Evolutionary conservation across 169 alveolate genomes (phyloP).

Genomic region (Plasmodium knowlesi): DNA sequence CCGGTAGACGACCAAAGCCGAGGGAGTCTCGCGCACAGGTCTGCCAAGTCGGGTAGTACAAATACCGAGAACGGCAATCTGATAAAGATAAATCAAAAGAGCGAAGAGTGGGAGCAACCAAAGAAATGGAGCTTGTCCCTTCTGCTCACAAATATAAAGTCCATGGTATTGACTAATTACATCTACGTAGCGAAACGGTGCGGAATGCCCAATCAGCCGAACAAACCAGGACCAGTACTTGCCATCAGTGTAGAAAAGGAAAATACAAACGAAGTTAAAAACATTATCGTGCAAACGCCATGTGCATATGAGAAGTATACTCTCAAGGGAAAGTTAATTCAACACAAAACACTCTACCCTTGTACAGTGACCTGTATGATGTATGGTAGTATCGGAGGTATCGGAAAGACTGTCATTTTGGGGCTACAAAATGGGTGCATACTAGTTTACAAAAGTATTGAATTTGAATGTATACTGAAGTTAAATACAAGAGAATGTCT

Average conservation of each 20-base stretch:
- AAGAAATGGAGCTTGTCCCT: slow-evolving; percentile 72
- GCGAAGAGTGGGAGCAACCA: slow-evolving; percentile 56
- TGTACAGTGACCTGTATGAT: slow-evolving; percentile 81
- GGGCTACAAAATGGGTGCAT: slow-evolving; percentile 85
- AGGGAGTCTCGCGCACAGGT: background rate
- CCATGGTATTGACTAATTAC: slow-evolving; percentile 46
- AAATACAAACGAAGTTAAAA: slow-evolving; percentile 4
- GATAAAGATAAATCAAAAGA: slow-evolving; percentile 42
- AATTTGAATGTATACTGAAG: slow-evolving; percentile 80
- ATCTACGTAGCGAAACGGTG: slow-evolving; percentile 69
- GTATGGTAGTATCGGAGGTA: slow-evolving; percentile 84
- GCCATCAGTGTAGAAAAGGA: slow-evolving; percentile 58
- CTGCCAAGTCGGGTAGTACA: background rate
- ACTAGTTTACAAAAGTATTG: slow-evolving; percentile 75
- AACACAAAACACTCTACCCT: slow-evolving; percentile 82
- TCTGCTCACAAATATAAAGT: slow-evolving; percentile 58
- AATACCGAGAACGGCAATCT: slow-evolving; percentile 43
- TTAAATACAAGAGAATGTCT: slow-evolving; percentile 77
- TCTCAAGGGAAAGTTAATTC: slow-evolving; percentile 74
- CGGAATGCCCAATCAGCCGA: slow-evolving; percentile 73
- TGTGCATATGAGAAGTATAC: slow-evolving; percentile 73
- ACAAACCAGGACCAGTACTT: slow-evolving; percentile 73
- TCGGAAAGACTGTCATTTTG: slow-evolving; percentile 79
- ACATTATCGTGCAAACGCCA: slow-evolving; percentile 68
- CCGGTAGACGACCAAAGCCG: background rate